Evolutionary conservation across 768 basidiomycete genomes (phyloP).

Genomic region (Lactarius sp.): DNA sequence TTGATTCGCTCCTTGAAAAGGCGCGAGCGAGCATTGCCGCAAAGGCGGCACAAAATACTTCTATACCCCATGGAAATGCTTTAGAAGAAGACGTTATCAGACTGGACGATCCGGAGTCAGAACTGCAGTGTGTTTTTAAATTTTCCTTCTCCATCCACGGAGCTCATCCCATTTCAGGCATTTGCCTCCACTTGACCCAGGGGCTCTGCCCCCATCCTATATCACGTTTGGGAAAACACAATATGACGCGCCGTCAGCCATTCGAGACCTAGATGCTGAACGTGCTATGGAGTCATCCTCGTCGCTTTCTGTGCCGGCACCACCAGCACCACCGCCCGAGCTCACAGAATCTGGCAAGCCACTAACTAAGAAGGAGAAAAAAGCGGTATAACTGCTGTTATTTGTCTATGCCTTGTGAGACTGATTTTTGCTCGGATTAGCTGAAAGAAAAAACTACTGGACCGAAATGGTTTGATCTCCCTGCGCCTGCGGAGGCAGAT

Average conservation of each 20-base stretch:
- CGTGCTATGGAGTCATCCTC: constrained; percentile 48
- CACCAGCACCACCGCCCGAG: constrained; percentile 59
- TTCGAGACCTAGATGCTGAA: constrained; percentile 61
- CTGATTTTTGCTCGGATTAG: constrained; percentile 36
- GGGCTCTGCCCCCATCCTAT: constrained; percentile 58
- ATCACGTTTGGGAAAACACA: constrained; percentile 47
- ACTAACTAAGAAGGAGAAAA: constrained; percentile 67
- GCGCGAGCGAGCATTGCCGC: constrained; percentile 45
- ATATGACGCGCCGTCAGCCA: constrained; percentile 40
- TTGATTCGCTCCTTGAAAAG: constrained; percentile 58
- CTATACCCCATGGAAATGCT: constrained; percentile 6
- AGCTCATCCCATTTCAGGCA: constrained; percentile 35
- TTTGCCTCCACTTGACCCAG: constrained; percentile 63
- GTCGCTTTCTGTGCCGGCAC: constrained; percentile 46
- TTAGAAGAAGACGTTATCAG: constrained; percentile 53
- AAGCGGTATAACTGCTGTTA: constrained; percentile 47
- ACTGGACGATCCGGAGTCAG: constrained; percentile 34
- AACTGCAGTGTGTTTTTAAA: constrained; percentile 35
- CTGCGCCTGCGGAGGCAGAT: constrained; percentile 75
- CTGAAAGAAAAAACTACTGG: constrained; percentile 69
- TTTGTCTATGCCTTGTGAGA: background rate
- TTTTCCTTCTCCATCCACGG: constrained; percentile 4
- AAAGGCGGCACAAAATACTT: constrained; percentile 24
- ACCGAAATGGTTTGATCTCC: constrained; percentile 82
- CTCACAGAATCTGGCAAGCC: constrained; percentile 57